Conservation (phyloP, 306 rosid genomes). For the Vigna trinervia region DNA sequence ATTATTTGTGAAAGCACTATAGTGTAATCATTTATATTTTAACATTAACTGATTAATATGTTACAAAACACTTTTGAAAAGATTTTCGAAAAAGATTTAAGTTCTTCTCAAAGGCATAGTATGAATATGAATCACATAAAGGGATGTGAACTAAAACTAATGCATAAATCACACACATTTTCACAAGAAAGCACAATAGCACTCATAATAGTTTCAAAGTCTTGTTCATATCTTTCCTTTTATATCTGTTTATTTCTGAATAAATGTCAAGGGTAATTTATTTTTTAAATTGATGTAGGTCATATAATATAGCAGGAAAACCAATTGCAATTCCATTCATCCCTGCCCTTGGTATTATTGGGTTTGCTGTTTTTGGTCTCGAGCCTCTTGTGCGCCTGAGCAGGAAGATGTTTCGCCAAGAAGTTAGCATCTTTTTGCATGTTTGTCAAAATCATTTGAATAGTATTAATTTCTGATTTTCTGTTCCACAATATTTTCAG, state of each 20-base stretch:
- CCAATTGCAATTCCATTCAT: slow-evolving; percentile 61
- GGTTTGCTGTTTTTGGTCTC: slow-evolving; percentile 84
- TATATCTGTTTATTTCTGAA: neutral
- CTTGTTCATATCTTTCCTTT: slow-evolving; percentile 13
- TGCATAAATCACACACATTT: no score
- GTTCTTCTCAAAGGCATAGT: no score
- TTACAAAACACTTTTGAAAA: no score
- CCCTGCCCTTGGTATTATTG: slow-evolving; percentile 76
- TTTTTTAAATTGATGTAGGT: slow-evolving; percentile 52
- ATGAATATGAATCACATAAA: no score
- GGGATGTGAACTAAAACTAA: no score
- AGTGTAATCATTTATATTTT: no score
- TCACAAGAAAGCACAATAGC: no score
- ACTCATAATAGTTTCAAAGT: no score
- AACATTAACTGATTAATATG: no score
- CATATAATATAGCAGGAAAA: slow-evolving; percentile 60
- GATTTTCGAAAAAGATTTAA: no score
- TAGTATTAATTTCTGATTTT: slow-evolving; percentile 34
- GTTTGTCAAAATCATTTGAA: slow-evolving; percentile 31
- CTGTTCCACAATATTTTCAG: slow-evolving; percentile 59
- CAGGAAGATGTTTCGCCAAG: slow-evolving; percentile 70
- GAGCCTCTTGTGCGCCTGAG: slow-evolving; percentile 71
- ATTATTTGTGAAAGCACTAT: no score
- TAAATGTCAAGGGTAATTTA: slow-evolving; percentile 24
- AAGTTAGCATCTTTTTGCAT: slow-evolving; percentile 46